Percentiles rank a stretch among this genome's conserved stretches.
Evolutionary conservation across 345 rosid species (phyloP).

Genomic region (Linum lewisii): DNA sequence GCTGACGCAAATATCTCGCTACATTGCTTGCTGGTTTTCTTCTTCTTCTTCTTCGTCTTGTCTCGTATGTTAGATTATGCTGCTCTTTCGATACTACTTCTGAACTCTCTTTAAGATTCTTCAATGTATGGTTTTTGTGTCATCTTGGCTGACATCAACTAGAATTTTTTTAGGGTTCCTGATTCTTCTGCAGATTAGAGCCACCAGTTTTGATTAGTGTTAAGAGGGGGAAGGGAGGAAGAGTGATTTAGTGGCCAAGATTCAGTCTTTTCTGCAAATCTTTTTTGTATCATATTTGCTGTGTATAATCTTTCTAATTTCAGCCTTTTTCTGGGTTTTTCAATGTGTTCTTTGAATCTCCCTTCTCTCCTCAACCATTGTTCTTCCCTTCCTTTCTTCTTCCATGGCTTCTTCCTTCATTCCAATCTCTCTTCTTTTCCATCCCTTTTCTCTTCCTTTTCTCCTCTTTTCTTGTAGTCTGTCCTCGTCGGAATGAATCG

Average conservation of each 20-base stretch:
- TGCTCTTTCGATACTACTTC: background rate
- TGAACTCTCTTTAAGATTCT: background rate
- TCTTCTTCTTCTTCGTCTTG: background rate
- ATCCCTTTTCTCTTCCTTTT: background rate
- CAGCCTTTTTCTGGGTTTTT: conserved; percentile 12
- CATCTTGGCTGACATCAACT: background rate
- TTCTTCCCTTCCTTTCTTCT: background rate
- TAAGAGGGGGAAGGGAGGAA: conserved; percentile 8
- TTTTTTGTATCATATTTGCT: conserved; percentile 15
- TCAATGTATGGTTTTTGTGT: no score
- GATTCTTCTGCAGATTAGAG: conserved; percentile 6
- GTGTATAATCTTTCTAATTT: conserved; percentile 1
- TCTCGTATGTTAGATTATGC: background rate
- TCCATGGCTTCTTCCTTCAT: background rate
- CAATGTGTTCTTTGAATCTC: background rate
- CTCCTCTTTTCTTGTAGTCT: no score
- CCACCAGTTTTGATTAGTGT: conserved; percentile 22
- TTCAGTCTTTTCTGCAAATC: background rate
- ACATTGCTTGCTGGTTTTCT: background rate
- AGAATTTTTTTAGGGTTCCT: background rate
- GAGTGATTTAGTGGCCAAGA: background rate
- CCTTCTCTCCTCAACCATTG: background rate
- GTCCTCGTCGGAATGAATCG: background rate
- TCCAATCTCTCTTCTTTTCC: no score
- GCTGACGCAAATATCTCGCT: background rate